A percentile compares a stretch with the other conserved stretches of the same genome.
phyloP scores from a whole-genome alignment of 352 stramenopile species.

The Pythium brachiatum region DNA sequence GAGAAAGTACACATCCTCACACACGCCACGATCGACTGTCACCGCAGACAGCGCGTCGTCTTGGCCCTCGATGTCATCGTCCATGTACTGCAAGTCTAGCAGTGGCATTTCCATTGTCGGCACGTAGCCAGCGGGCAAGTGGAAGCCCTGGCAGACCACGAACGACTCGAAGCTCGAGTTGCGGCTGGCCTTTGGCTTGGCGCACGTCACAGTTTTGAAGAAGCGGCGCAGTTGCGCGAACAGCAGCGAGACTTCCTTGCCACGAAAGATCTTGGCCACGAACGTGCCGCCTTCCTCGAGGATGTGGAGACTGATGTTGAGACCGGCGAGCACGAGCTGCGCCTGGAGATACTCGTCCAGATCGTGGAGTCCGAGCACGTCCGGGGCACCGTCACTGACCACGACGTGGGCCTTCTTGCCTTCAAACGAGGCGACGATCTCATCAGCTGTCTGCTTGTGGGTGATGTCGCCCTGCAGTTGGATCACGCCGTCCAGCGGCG shows the following conservation, averaged over 20 bases:
- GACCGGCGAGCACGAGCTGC: constrained; percentile 69
- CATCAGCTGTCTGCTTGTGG: constrained; percentile 65
- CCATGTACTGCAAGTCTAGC: constrained; percentile 63
- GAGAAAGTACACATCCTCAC: constrained; percentile 62
- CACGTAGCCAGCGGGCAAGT: constrained; percentile 41
- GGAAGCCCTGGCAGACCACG: constrained; percentile 71
- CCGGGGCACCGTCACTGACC: constrained; percentile 98
- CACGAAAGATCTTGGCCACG: constrained; percentile 85
- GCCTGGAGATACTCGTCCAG: constrained; percentile 83
- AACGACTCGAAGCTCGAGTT: constrained; percentile 87
- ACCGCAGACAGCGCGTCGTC: constrained; percentile 27
- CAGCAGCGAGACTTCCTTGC: constrained; percentile 72
- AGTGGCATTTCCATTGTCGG: constrained; percentile 71
- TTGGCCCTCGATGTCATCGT: constrained; percentile 37
- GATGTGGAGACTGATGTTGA: constrained; percentile 82
- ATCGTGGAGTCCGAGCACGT: constrained; percentile 91
- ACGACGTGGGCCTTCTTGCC: constrained; percentile 95
- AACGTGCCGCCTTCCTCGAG: constrained; percentile 71
- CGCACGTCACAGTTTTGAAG: constrained; percentile 71
- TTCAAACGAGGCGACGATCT: constrained; percentile 63
- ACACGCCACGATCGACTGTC: constrained; percentile 41
- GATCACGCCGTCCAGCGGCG: constrained; percentile 87
- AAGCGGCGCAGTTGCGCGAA: constrained; percentile 70
- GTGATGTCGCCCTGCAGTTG: constrained; percentile 85
- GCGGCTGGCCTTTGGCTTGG: constrained; percentile 82